Evolutionary conservation across 2,329 filamentous ascomycete species (phyloP).

Genomic region (Clarireedia monteithiana): DNA sequence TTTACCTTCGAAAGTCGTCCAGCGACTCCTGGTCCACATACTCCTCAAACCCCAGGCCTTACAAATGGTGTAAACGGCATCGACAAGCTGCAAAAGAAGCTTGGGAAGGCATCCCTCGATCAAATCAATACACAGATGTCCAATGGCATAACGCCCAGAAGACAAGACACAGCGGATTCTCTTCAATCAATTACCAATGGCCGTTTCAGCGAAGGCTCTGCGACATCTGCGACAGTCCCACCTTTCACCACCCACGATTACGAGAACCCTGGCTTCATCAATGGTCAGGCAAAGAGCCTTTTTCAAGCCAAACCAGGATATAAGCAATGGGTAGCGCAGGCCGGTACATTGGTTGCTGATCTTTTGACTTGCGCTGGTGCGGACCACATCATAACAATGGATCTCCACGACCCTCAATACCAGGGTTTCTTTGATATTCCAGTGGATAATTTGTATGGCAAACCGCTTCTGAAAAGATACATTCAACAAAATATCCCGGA

Average conservation of each 20-base stretch:
- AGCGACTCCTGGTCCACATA: constrained; percentile 69
- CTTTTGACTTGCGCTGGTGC: constrained; percentile 91
- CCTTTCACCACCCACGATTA: constrained; percentile 57
- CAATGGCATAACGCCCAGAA: constrained; percentile 31
- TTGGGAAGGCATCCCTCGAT: constrained; percentile 59
- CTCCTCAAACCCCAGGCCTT: constrained; percentile 53
- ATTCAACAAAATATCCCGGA: constrained; percentile 72
- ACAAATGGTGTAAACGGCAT: constrained; percentile 52
- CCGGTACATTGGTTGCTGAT: constrained; percentile 89
- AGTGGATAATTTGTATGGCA: constrained; percentile 92
- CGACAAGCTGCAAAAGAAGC: constrained; percentile 62
- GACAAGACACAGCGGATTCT: constrained; percentile 35
- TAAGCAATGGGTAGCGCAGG: constrained; percentile 97
- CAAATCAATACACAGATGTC: constrained; percentile 38
- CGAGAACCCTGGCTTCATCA: constrained; percentile 46
- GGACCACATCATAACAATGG: constrained; percentile 97
- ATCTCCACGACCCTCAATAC: constrained; percentile 92
- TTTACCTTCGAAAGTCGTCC: constrained; percentile 92
- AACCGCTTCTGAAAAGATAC: constrained; percentile 62
- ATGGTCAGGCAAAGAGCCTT: constrained; percentile 42
- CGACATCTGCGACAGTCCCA: constrained; percentile 18
- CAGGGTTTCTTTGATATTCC: constrained; percentile 99
- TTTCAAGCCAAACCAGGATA: constrained; percentile 86
- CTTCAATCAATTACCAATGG: constrained; percentile 26
- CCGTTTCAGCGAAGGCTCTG: constrained; percentile 19